Evolutionary conservation across 2,329 filamentous ascomycete genomes (phyloP).

Genomic region (Diaporthe ilicicola): DNA sequence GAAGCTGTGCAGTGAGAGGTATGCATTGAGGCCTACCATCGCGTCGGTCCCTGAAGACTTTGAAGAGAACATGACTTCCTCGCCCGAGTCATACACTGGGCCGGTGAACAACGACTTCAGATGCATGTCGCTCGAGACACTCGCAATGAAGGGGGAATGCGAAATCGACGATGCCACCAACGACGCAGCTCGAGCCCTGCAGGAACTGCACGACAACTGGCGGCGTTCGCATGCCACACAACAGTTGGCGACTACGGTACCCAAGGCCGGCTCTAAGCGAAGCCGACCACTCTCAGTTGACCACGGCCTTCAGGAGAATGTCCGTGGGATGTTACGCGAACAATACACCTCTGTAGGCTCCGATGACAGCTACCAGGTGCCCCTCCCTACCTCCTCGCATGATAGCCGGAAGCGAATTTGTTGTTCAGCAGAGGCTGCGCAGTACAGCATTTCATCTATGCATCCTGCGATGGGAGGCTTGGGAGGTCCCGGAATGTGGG

Average conservation of each 20-base stretch:
- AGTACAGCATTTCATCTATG: conserved; percentile 55
- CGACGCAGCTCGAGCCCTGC: conserved; percentile 66
- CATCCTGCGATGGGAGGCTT: conserved; percentile 60
- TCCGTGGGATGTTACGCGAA: conserved; percentile 66
- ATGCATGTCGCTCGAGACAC: conserved; percentile 58
- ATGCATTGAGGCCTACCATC: conserved; percentile 60
- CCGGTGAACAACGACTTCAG: conserved; percentile 60
- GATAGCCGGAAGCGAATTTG: conserved; percentile 71
- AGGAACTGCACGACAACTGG: conserved; percentile 67
- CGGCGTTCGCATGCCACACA: conserved; percentile 41
- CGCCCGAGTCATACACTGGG: conserved; percentile 65
- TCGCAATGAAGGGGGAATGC: conserved; percentile 54
- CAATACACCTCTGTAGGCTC: conserved; percentile 44
- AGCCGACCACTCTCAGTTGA: conserved; percentile 68
- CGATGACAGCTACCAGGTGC: conserved; percentile 47
- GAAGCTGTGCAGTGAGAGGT: conserved; percentile 65
- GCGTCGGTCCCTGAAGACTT: conserved; percentile 66
- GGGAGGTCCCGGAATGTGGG: conserved; percentile 72
- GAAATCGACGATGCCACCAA: conserved; percentile 60
- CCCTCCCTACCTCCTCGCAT: conserved; percentile 52
- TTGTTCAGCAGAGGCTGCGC: conserved; percentile 67
- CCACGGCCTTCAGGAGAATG: conserved; percentile 70
- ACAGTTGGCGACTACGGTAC: conserved; percentile 46
- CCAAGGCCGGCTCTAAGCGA: conserved; percentile 62
- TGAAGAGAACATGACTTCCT: conserved; percentile 60